These are phyloP conservation scores for Polytrichum commune DNA, from an alignment of 225 moss, liverwort and hornwort genomes.

Conservation along the genomic window DNA sequence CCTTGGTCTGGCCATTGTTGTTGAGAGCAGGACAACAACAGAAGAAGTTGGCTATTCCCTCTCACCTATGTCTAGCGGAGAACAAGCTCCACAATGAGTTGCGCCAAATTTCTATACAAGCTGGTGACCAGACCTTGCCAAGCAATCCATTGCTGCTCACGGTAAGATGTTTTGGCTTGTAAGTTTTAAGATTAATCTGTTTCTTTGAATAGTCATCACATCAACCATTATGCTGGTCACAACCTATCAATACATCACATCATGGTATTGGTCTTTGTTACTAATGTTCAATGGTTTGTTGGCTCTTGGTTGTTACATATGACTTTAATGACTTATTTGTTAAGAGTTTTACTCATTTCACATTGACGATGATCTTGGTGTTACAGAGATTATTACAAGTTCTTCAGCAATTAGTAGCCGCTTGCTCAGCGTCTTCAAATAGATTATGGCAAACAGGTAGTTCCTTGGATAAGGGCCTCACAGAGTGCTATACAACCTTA, in stretches of 20 bases:
- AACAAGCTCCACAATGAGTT: conserved; percentile 44
- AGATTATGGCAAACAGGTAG: conserved; percentile 61
- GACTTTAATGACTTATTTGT: neutral
- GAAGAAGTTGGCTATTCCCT: conserved; percentile 24
- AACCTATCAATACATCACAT: too few relatives aligned
- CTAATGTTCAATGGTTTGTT: too few relatives aligned
- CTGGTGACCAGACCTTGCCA: conserved; percentile 28
- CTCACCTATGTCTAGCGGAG: conserved; percentile 39
- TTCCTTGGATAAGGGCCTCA: conserved; percentile 48
- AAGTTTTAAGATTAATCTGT: neutral
- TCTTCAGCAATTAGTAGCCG: conserved; percentile 56
- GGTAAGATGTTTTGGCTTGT: conserved; percentile 30
- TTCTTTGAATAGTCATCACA: neutral
- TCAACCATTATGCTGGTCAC: too few relatives aligned
- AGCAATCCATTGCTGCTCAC: conserved; percentile 44
- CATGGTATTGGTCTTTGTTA: too few relatives aligned
- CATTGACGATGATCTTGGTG: neutral
- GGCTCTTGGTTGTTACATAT: neutral
- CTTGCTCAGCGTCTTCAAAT: conserved; percentile 40
- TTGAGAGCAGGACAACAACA: conserved; percentile 40
- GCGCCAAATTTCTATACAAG: conserved; percentile 36
- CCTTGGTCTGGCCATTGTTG: conserved; percentile 71
- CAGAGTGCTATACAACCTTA: conserved; percentile 57
- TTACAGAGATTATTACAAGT: conserved; percentile 61
- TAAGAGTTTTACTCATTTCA: neutral